A percentile compares a stretch with the other conserved stretches of the same genome.
Evolutionary conservation across 2,329 filamentous ascomycete species (phyloP).

Genomic region (Nigrospora sphaerica): DNA sequence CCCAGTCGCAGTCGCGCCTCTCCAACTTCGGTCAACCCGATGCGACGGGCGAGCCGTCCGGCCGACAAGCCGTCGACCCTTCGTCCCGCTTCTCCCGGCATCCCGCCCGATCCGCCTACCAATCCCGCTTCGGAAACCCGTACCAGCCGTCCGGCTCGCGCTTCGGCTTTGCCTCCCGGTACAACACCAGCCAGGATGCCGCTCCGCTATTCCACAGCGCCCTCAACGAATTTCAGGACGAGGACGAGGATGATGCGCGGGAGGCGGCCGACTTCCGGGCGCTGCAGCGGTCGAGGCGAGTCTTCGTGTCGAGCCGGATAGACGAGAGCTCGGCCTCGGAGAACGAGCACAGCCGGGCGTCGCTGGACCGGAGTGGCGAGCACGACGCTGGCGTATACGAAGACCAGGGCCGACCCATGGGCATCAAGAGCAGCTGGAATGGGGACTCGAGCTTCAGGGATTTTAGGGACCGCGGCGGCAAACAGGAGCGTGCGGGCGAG

Average conservation of each 20-base stretch:
- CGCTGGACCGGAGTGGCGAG: slow-evolving; percentile 47
- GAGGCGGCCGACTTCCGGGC: slow-evolving; percentile 94
- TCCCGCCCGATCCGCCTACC: slow-evolving; percentile 20
- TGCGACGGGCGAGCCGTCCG: slow-evolving; percentile 29
- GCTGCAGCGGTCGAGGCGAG: slow-evolving; percentile 78
- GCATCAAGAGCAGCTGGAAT: slow-evolving; percentile 60
- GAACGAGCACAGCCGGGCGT: slow-evolving; percentile 55
- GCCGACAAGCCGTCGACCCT: slow-evolving; percentile 22
- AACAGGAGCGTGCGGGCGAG: slow-evolving; percentile 36
- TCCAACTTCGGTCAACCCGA: slow-evolving; percentile 63
- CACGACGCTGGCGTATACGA: slow-evolving; percentile 36
- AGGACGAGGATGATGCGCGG: slow-evolving; percentile 86
- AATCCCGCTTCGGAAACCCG: slow-evolving; percentile 53
- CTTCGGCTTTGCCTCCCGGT: slow-evolving; percentile 75
- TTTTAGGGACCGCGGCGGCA: slow-evolving; percentile 15
- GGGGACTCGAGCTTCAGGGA: slow-evolving; percentile 40
- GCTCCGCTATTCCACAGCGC: slow-evolving; percentile 94
- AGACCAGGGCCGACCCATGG: slow-evolving; percentile 38
- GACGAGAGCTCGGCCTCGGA: slow-evolving; percentile 83
- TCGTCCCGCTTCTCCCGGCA: slow-evolving; percentile 20
- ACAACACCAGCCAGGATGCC: slow-evolving; percentile 66
- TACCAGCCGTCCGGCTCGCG: slow-evolving; percentile 70
- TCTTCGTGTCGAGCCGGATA: slow-evolving; percentile 77
- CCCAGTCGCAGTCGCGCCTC: slow-evolving; percentile 89
- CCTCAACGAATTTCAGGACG: slow-evolving; percentile 83